Percentiles rank a stretch among this genome's conserved stretches.
Conservation (phyloP, 2,329 filamentous ascomycete species). For the Samsoniella hepiali region DNA sequence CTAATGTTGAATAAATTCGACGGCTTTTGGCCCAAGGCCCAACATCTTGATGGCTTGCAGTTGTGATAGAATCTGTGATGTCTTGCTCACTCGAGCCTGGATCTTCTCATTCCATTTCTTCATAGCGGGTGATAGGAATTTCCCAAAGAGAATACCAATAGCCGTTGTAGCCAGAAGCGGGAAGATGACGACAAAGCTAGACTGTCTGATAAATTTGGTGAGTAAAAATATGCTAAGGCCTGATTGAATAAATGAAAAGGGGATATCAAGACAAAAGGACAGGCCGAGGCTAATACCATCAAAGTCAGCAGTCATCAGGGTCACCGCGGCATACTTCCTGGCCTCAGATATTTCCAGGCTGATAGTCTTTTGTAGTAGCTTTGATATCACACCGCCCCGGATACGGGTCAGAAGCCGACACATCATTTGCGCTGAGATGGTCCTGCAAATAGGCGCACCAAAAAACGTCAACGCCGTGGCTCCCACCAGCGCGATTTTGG, state of each 20-base stretch:
- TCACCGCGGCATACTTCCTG: neutral
- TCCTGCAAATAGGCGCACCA: neutral
- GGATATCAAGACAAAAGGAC: neutral
- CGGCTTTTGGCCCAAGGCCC: neutral
- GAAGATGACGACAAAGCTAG: neutral
- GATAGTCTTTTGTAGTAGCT: neutral
- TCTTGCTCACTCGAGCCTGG: neutral
- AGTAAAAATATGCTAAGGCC: neutral
- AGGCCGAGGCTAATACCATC: neutral
- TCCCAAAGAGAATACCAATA: neutral
- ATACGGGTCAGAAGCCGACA: neutral
- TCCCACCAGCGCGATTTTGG: neutral
- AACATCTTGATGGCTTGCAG: neutral
- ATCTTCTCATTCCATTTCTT: neutral
- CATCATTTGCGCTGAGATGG: neutral
- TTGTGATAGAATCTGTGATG: neutral
- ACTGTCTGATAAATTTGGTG: neutral
- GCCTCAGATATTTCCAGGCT: neutral
- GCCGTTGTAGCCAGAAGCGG: neutral
- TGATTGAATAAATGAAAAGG: neutral
- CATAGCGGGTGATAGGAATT: neutral
- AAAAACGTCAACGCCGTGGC: neutral
- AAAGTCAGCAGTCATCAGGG: neutral
- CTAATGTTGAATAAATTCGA: neutral
- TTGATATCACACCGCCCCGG: neutral